Evolutionary conservation across 2,329 filamentous ascomycete genomes (phyloP).

Genomic region (Botryotinia narcissicola): DNA sequence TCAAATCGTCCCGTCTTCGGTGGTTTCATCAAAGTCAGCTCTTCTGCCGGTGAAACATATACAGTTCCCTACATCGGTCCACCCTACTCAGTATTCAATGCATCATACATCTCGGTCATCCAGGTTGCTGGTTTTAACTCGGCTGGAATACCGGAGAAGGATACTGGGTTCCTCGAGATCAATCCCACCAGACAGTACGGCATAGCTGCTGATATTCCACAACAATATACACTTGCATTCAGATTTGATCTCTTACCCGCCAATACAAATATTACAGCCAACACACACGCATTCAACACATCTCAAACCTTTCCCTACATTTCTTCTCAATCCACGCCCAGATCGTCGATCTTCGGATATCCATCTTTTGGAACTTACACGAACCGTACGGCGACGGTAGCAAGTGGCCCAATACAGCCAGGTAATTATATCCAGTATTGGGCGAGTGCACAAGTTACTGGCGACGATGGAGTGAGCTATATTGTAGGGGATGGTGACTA

Average conservation of each 20-base stretch:
- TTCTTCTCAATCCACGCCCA: neutral
- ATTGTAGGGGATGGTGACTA: conserved; percentile 21
- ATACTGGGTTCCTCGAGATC: conserved; percentile 12
- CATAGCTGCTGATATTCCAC: conserved; percentile 11
- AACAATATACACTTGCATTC: conserved; percentile 12
- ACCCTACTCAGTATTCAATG: conserved; percentile 33
- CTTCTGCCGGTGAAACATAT: conserved; percentile 25
- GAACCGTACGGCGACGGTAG: neutral
- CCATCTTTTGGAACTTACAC: conserved; percentile 17
- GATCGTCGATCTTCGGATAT: conserved; percentile 13
- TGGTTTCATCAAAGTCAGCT: conserved; percentile 31
- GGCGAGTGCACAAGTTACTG: neutral
- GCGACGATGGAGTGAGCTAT: neutral
- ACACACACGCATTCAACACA: neutral
- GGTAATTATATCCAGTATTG: conserved; percentile 19
- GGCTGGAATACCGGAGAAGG: neutral
- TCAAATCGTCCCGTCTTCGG: conserved; percentile 32
- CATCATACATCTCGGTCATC: conserved; percentile 13
- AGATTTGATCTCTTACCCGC: conserved; percentile 20
- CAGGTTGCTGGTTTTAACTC: conserved; percentile 7
- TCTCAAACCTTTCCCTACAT: neutral
- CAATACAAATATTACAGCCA: conserved; percentile 15
- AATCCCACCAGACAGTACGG: conserved; percentile 14
- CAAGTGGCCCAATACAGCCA: neutral
- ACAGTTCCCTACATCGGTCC: conserved; percentile 33